Percentiles rank a stretch among this genome's conserved stretches.
phyloP scores from a whole-genome alignment of 768 basidiomycete species.

The Lentinula guzmanii region DNA sequence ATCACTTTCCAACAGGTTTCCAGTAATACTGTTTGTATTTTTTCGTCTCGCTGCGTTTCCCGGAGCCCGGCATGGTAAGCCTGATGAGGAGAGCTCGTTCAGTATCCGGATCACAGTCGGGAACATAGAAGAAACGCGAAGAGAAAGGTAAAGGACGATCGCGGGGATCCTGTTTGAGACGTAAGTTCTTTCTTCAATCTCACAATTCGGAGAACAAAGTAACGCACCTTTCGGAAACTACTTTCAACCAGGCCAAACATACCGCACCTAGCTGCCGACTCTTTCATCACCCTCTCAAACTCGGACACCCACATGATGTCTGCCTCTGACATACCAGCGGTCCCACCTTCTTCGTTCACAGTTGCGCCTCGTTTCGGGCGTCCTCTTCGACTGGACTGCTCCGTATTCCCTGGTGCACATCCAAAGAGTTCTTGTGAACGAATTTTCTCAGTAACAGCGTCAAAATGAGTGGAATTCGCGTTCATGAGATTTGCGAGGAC shows the following conservation, averaged over 20 bases:
- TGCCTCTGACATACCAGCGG: neutral
- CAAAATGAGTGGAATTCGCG: constrained; percentile 41
- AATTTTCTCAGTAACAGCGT: constrained; percentile 13
- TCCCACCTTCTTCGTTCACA: neutral
- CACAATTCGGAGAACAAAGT: neutral
- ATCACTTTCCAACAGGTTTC: constrained; percentile 54
- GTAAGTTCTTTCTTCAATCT: neutral
- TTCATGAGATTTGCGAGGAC: constrained; percentile 41
- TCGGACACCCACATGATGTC: constrained; percentile 5
- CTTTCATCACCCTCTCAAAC: constrained; percentile 45
- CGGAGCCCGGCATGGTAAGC: constrained; percentile 72
- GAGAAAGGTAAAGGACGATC: constrained; percentile 45
- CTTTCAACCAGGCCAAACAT: constrained; percentile 73
- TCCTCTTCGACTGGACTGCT: neutral
- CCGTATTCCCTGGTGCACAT: neutral
- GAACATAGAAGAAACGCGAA: constrained; percentile 72
- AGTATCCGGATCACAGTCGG: constrained; percentile 62
- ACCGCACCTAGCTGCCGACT: constrained; percentile 39
- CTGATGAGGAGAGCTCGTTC: constrained; percentile 63
- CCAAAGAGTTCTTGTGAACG: neutral
- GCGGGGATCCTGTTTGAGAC: constrained; percentile 34
- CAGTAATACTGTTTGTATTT: constrained; percentile 86
- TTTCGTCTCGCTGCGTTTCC: constrained; percentile 72
- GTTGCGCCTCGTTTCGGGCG: neutral
- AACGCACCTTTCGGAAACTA: constrained; percentile 44